A percentile compares a stretch with the other conserved stretches of the same genome.
Evolutionary conservation across 805 yeast species (phyloP).

Genomic region (Barnettozyma californica): DNA sequence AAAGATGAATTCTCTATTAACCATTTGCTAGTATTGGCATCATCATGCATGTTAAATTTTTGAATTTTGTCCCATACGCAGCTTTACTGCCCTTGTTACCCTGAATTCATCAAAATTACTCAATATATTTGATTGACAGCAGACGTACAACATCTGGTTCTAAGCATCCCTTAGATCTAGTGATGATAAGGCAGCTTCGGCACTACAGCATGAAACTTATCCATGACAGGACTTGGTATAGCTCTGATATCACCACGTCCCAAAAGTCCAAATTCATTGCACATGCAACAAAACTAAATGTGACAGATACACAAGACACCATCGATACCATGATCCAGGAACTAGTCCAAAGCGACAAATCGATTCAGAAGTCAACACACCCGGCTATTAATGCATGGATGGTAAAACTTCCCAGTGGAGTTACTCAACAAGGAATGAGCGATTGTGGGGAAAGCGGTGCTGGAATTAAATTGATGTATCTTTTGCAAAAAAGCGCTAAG

Average conservation of each 20-base stretch:
- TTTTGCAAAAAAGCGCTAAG: constrained; percentile 39
- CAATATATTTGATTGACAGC: no score
- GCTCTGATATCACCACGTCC: constrained; percentile 36
- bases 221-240: constrained; percentile 30
- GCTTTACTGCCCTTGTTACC: no score
- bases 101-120: no score
- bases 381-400: constrained; percentile 72
- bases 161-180: background rate
- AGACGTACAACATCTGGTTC: no score
- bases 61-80: no score
- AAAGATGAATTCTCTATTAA: no score
- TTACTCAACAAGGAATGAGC: constrained; percentile 48
- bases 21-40: no score
- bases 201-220: background rate
- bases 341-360: constrained; percentile 41
- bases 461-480: constrained; percentile 51
- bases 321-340: constrained; percentile 30
- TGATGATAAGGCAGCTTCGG: background rate
- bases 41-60: no score
- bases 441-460: constrained; percentile 79
- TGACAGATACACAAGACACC: background rate
- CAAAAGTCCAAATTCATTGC: constrained; percentile 68
- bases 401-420: constrained; percentile 34
- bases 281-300: constrained; percentile 40
- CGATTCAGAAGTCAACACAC: constrained; percentile 56